phyloP scores from a whole-genome alignment of 2,329 filamentous ascomycete species.

The Aspergillus neoniger region DNA sequence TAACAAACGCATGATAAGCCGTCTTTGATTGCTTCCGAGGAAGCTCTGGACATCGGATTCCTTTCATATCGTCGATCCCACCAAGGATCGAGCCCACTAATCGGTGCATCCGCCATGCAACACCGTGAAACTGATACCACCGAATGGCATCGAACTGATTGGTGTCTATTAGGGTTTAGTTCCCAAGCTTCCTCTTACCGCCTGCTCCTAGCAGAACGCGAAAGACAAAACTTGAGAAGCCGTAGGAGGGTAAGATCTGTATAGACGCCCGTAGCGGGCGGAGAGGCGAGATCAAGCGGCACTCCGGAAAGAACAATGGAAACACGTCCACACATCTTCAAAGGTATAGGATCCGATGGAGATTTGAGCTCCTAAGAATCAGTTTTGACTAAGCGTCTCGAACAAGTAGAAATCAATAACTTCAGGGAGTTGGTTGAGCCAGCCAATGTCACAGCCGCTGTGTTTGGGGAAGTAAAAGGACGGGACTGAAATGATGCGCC shows the following conservation, averaged over 20 bases:
- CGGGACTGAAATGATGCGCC: background rate
- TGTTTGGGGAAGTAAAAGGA: background rate
- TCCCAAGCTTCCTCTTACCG: constrained; percentile 63
- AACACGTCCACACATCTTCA: constrained; percentile 15
- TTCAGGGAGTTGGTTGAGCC: constrained; percentile 12
- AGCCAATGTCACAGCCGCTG: constrained; percentile 9
- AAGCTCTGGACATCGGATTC: constrained; percentile 48
- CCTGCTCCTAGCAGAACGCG: background rate
- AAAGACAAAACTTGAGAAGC: constrained; percentile 57
- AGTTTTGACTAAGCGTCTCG: background rate
- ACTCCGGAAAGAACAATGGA: constrained; percentile 9
- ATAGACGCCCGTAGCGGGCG: constrained; percentile 41
- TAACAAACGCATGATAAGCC: constrained; percentile 51
- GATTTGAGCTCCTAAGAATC: background rate
- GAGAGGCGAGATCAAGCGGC: constrained; percentile 40
- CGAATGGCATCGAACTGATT: constrained; percentile 59
- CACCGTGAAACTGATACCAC: constrained; percentile 48
- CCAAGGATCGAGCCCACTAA: constrained; percentile 52
- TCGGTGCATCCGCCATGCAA: constrained; percentile 69
- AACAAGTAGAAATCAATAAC: background rate
- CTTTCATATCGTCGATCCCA: constrained; percentile 37
- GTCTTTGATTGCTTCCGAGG: constrained; percentile 42
- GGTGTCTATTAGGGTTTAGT: constrained; percentile 84
- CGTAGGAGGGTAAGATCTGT: constrained; percentile 72
- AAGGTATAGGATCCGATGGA: constrained; percentile 20